These are phyloP conservation scores for Russula sp. DNA, from an alignment of 768 basidiomycete species.

Conservation along the genomic window DNA sequence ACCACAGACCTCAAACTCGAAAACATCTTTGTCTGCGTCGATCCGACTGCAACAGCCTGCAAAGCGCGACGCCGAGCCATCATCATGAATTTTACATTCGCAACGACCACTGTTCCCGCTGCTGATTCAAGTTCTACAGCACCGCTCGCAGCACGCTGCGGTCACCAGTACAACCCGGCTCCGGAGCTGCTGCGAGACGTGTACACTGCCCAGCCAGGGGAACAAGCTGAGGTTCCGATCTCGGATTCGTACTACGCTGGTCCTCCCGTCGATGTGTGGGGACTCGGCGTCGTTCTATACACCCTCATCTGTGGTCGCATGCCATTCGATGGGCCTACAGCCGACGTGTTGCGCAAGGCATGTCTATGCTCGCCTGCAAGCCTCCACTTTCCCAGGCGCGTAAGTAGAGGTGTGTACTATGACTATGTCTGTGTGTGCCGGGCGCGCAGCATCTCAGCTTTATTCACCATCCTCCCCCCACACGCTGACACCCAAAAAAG, in stretches of 20 bases:
- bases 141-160: neutral
- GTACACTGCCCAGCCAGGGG: neutral
- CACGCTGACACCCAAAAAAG: neutral
- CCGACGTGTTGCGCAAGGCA: neutral
- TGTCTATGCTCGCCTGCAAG: neutral
- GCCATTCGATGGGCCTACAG: neutral
- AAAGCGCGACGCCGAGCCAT: neutral
- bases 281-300: constrained; percentile 15
- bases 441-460: too few relatives aligned
- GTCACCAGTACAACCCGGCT: constrained; percentile 7
- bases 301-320: neutral
- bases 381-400: constrained; percentile 2
- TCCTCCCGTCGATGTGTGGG: constrained; percentile 14
- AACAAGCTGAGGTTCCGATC: neutral
- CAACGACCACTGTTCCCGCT: neutral
- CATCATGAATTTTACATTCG: constrained; percentile 7
- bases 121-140: neutral
- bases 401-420: constrained; percentile 10
- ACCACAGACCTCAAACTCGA: constrained; percentile 10
- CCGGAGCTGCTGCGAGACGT: neutral
- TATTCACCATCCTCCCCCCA: neutral
- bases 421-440: neutral
- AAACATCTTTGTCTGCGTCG: neutral
- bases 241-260: constrained; percentile 1
- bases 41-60: neutral